Percentiles rank a stretch among this genome's conserved stretches.
phyloP scores from a whole-genome alignment of 345 rosid species.

The Gossypium herbaceum region DNA sequence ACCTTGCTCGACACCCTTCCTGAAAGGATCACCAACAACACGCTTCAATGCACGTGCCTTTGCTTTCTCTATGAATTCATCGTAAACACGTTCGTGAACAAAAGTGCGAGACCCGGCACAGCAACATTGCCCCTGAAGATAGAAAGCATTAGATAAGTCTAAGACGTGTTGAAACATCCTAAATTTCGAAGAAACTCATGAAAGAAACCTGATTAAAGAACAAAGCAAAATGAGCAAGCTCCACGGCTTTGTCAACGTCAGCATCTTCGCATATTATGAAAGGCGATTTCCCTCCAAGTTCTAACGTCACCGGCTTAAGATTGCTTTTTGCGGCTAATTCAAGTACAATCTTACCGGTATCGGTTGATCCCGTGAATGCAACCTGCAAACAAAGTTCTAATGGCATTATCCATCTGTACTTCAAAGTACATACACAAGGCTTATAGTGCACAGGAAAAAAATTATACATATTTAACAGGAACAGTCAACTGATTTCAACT shows the following conservation, averaged over 20 bases:
- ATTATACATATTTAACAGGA: background rate
- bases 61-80: conserved; percentile 84
- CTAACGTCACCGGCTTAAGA: conserved; percentile 88
- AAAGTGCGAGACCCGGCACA: conserved; percentile 94
- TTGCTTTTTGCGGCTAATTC: conserved; percentile 85
- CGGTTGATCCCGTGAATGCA: conserved; percentile 92
- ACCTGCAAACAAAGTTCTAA: conserved; percentile 38
- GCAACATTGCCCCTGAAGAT: conserved; percentile 88
- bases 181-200: background rate
- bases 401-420: background rate
- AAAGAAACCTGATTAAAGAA: conserved; percentile 83
- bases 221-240: conserved; percentile 85
- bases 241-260: conserved; percentile 79
- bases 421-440: background rate
- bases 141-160: conserved; percentile 1
- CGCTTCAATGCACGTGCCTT: conserved; percentile 78
- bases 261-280: conserved; percentile 91
- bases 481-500: background rate
- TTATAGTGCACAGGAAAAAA: background rate
- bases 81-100: conserved; percentile 79
- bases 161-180: background rate
- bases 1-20: conserved; percentile 81
- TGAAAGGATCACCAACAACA: conserved; percentile 89
- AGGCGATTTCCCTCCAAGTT: conserved; percentile 98
- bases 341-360: conserved; percentile 66